These are phyloP conservation scores for Backusella tuberculispora DNA, from an alignment of 192 early-diverging fungal genomes.

Conservation along the genomic window DNA sequence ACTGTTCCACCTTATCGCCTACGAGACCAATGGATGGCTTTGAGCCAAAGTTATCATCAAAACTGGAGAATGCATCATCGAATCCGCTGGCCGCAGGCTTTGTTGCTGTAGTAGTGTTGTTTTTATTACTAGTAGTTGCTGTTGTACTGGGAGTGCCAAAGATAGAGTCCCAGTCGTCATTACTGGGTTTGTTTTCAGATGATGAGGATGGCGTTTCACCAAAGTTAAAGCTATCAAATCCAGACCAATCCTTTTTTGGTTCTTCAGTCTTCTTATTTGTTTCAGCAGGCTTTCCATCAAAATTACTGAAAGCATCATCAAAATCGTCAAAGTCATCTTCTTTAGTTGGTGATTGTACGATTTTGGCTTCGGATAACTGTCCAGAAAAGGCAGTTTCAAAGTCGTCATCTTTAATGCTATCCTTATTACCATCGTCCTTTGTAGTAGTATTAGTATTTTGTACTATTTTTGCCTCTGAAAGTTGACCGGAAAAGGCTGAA, in stretches of 20 bases:
- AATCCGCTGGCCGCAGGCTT: conserved; percentile 17
- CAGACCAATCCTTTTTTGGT: conserved; percentile 6
- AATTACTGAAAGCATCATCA: conserved; percentile 32
- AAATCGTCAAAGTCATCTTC: conserved; percentile 34
- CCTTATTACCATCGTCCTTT: conserved; percentile 3
- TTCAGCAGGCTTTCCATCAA: conserved; percentile 19
- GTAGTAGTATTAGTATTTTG: background rate
- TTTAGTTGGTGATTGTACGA: background rate
- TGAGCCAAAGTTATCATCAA: conserved; percentile 6
- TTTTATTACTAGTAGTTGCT: background rate
- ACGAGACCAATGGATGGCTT: conserved; percentile 17
- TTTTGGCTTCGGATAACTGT: conserved; percentile 18
- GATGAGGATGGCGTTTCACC: background rate
- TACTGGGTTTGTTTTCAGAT: background rate
- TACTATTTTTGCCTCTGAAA: conserved; percentile 31
- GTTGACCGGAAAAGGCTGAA: conserved; percentile 36
- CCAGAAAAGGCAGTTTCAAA: conserved; percentile 27
- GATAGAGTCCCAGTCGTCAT: conserved; percentile 36
- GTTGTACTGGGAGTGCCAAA: background rate
- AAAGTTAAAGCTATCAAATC: conserved; percentile 9
- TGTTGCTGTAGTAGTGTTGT: background rate
- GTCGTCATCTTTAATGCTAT: conserved; percentile 3
- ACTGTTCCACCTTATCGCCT: conserved; percentile 44
- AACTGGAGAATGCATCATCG: conserved; percentile 38
- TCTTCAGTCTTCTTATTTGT: background rate